Base-by-base conservation (phyloP, 768 basidiomycete genomes). In the Ramaria rubella region DNA sequence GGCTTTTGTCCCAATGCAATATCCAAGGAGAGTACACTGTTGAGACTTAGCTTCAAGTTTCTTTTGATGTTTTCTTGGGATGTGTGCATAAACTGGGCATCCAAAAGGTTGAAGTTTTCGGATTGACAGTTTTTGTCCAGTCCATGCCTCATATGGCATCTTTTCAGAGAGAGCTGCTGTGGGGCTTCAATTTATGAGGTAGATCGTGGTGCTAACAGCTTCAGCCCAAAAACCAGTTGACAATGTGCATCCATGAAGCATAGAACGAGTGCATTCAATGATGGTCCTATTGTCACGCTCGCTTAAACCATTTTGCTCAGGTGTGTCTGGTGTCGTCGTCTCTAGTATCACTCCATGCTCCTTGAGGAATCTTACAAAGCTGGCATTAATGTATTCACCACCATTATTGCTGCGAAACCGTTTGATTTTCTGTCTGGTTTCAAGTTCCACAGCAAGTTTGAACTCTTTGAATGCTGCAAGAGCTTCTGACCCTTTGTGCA, bases 221-320 rank as follows among this genome's bases (percentile, higher is more conserved):
- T 63, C 42, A 11, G 19, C 55, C 64, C 65, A 66, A 53, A 59
- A 65, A 0, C 50, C n/a, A 0, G 49, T 33, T 0, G 64, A 48
- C 1, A 66, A 49, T 0, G 45, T 30, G 9, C 55, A 49, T 5
- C 52, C 58, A 3, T 33, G 6, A 0, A 64, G 58, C 61, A 68
- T 64, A 14, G 58, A 11, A 12, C 59, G 55, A 0, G 52, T 57
- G 5, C 38, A 15, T 26, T 64, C 58, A 17, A 69, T 44, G 3
- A 71, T n/a, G n/a, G n/a, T n/a, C n/a, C n/a, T n/a, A n/a, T n/a
- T n/a, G n/a, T n/a, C n/a, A n/a, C n/a, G n/a, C 49, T 75, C 68
- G 0, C 62, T 68, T 0, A 65, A 57, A 0, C 73, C 61, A 34
- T 67, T 62, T 30, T 64, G 60, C 62, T 76, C 43, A 7, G 65